Conservation (phyloP, 176 grass and related monocot species). For the Saccharum officinarum region DNA sequence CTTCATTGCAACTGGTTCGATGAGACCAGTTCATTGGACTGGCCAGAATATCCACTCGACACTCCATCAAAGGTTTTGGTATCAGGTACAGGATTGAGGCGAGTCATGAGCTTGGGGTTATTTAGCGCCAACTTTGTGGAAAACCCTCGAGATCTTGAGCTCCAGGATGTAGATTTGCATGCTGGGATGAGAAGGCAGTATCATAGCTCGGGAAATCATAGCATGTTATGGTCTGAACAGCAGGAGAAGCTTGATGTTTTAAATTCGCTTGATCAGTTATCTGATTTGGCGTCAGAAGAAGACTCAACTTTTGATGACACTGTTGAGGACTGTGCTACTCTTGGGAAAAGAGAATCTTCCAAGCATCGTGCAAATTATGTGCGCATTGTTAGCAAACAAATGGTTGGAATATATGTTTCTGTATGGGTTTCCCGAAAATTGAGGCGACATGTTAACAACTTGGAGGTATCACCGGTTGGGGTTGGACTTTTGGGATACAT, state of each 20-base stretch:
- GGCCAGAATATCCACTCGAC: slow-evolving; percentile 58
- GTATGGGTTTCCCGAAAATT: slow-evolving; percentile 63
- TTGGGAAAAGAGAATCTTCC: not conserved
- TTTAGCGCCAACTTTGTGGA: slow-evolving; percentile 10
- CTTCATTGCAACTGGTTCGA: not conserved
- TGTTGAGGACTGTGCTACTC: slow-evolving; percentile 16
- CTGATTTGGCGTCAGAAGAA: slow-evolving; percentile 50
- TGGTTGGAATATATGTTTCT: slow-evolving; percentile 75
- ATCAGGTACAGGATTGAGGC: slow-evolving; percentile 44
- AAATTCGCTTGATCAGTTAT: slow-evolving; percentile 45
- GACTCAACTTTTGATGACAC: slow-evolving; percentile 18
- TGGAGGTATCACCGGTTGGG: slow-evolving; percentile 66
- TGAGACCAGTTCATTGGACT: slow-evolving; percentile 45
- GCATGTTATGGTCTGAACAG: slow-evolving; percentile 68
- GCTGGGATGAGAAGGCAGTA: slow-evolving; percentile 51
- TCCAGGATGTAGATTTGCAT: slow-evolving; percentile 24
- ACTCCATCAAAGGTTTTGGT: slow-evolving; percentile 18
- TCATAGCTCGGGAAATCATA: slow-evolving; percentile 67
- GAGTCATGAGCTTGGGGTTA: slow-evolving; percentile 37
- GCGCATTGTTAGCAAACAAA: slow-evolving; percentile 64
- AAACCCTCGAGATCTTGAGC: not conserved
- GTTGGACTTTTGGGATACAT: slow-evolving; percentile 75
- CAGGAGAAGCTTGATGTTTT: slow-evolving; percentile 54
- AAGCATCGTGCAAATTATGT: slow-evolving; percentile 37
- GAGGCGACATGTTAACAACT: slow-evolving; percentile 52